Evolutionary conservation across 164 flowering plant species (phyloP).

Genomic region (Nymphaea colorata): DNA sequence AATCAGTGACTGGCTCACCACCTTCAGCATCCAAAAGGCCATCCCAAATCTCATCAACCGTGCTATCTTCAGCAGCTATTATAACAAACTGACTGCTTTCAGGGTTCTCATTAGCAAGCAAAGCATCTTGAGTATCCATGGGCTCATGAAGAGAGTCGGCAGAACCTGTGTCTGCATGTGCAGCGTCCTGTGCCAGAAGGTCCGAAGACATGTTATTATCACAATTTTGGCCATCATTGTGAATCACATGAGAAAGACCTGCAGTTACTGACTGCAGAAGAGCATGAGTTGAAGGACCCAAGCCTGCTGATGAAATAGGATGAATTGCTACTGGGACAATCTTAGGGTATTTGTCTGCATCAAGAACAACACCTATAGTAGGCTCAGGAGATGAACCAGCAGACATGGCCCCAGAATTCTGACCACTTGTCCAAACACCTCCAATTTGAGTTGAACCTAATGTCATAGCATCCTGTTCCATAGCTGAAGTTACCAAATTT

Average conservation of each 20-base stretch:
- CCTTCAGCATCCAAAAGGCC: conserved; percentile 4
- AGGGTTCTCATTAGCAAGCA: background rate
- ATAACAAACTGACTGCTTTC: background rate
- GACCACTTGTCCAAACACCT: background rate
- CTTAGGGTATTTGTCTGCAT: background rate
- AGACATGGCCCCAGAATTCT: background rate
- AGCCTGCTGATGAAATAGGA: background rate
- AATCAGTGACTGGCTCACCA: conserved; percentile 4
- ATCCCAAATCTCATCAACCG: background rate
- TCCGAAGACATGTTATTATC: background rate
- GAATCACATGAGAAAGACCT: background rate
- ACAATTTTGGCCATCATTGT: background rate
- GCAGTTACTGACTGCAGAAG: background rate
- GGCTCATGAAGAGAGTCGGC: background rate
- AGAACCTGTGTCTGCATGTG: background rate
- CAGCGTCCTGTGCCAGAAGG: background rate
- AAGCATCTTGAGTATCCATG: background rate
- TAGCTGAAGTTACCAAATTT: conserved; percentile 22
- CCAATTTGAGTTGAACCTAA: background rate
- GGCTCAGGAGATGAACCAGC: background rate
- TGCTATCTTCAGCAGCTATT: background rate
- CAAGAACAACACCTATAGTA: background rate
- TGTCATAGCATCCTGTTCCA: conserved; percentile 21
- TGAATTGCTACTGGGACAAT: background rate
- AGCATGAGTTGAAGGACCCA: background rate